Evolutionary conservation across 1,284 basidiomycete genomes (phyloP).

Genomic region (Ustanciosporium gigantosporum): DNA sequence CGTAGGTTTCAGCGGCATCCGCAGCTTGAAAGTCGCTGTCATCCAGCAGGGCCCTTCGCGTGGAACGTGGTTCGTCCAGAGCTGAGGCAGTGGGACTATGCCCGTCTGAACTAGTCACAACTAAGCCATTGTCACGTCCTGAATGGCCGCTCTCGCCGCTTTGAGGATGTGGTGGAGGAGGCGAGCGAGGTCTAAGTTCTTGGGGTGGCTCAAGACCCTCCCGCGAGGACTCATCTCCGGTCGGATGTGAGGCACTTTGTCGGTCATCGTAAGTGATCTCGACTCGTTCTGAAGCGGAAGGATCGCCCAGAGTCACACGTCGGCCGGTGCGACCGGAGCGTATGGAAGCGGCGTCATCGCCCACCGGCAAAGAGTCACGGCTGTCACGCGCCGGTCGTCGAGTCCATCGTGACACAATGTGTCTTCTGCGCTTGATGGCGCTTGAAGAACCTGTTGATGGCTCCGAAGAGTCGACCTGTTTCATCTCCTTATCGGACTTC

Average conservation of each 20-base stretch:
- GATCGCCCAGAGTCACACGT: constrained; percentile 11
- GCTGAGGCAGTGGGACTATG: not conserved
- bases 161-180: constrained; percentile 36
- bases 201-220: not conserved
- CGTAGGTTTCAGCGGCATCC: constrained; percentile 27
- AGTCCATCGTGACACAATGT: constrained; percentile 33
- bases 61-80: not conserved
- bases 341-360: constrained; percentile 24
- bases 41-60: constrained; percentile 15
- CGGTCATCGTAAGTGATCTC: constrained; percentile 27
- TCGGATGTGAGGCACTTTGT: too few relatives aligned
- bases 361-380: constrained; percentile 7
- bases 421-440: constrained; percentile 19
- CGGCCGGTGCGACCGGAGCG: constrained; percentile 15
- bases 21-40: constrained; percentile 43
- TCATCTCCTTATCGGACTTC: constrained; percentile 14
- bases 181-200: constrained; percentile 10
- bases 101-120: not conserved
- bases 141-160: too few relatives aligned
- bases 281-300: constrained; percentile 9
- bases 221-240: not conserved
- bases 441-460: constrained; percentile 35
- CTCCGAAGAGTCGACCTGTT: constrained; percentile 12
- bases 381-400: constrained; percentile 1
- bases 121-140: too few relatives aligned